Evolutionary conservation across 176 grass and related monocot genomes (phyloP).

Genomic region (Leersia perrieri): DNA sequence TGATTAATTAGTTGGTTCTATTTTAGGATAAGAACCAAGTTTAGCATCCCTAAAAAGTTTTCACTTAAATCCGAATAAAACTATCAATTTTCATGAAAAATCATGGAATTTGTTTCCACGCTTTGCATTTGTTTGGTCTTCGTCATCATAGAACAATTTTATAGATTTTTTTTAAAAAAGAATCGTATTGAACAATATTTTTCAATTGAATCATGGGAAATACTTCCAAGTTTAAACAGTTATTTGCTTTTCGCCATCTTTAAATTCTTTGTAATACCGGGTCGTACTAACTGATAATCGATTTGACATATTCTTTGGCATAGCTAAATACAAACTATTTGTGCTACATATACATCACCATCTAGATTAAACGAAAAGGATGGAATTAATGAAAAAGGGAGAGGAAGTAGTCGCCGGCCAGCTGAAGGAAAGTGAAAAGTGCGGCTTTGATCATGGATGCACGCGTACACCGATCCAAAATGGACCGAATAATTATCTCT

Average conservation of each 20-base stretch:
- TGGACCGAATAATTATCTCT: slow-evolving; percentile 6
- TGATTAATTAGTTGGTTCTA: too few relatives aligned
- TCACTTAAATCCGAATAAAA: background rate
- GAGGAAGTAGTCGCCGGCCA: background rate
- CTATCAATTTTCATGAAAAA: background rate
- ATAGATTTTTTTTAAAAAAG: too few relatives aligned
- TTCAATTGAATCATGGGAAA: too few relatives aligned
- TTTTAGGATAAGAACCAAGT: too few relatives aligned
- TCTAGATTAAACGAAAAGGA: background rate
- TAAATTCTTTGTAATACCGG: background rate
- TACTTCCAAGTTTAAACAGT: too few relatives aligned
- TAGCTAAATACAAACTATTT: background rate
- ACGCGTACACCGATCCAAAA: background rate
- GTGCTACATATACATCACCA: background rate
- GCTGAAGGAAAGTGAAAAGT: background rate
- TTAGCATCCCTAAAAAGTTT: too few relatives aligned
- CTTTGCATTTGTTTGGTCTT: background rate
- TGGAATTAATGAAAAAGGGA: background rate
- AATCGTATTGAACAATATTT: too few relatives aligned
- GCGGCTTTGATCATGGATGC: background rate
- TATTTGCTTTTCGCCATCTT: background rate
- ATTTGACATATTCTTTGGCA: background rate
- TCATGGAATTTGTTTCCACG: background rate
- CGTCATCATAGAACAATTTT: too few relatives aligned
- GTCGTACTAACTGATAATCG: background rate